Conservation (phyloP, 1,284 basidiomycete species). For the Tilletia caries region DNA sequence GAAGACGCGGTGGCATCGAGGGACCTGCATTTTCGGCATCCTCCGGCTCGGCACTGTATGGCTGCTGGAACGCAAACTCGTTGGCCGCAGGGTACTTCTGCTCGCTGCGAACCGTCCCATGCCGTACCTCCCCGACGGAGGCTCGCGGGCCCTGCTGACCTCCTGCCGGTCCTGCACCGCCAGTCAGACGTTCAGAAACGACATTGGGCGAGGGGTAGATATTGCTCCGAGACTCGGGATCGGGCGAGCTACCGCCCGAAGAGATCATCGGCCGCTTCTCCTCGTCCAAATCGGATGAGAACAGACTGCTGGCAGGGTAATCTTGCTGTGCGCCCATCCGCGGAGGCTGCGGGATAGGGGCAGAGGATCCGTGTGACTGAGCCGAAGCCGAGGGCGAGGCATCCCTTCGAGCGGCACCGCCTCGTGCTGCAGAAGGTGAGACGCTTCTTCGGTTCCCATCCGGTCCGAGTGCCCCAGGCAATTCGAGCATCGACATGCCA, state of each 20-base stretch:
- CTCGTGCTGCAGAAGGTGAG: conserved; percentile 19
- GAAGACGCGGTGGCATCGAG: conserved; percentile 8
- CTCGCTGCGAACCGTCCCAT: conserved; percentile 38
- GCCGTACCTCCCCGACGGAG: conserved; percentile 27
- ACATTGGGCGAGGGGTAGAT: conserved; percentile 18
- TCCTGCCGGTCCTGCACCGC: not conserved
- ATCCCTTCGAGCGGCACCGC: conserved; percentile 33
- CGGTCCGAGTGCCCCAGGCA: conserved; percentile 50
- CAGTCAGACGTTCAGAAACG: not conserved
- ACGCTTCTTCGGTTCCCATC: conserved; percentile 35
- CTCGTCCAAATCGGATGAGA: conserved; percentile 27
- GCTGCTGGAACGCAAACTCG: conserved; percentile 37
- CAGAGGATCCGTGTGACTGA: conserved; percentile 21
- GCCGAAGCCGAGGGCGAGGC: conserved; percentile 24
- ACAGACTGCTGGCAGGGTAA: conserved; percentile 22
- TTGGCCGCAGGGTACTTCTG: conserved; percentile 39
- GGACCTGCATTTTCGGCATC: conserved; percentile 17
- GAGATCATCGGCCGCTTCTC: conserved; percentile 44
- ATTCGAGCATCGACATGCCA: conserved; percentile 47
- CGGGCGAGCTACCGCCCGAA: conserved; percentile 35
- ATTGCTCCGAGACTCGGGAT: conserved; percentile 19
- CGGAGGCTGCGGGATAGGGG: not conserved
- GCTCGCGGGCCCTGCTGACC: not conserved
- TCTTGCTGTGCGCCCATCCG: conserved; percentile 25
- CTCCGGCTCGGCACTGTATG: conserved; percentile 39